Conservation (phyloP, 257 asterid genomes). For the Solanum ossicruentum region DNA sequence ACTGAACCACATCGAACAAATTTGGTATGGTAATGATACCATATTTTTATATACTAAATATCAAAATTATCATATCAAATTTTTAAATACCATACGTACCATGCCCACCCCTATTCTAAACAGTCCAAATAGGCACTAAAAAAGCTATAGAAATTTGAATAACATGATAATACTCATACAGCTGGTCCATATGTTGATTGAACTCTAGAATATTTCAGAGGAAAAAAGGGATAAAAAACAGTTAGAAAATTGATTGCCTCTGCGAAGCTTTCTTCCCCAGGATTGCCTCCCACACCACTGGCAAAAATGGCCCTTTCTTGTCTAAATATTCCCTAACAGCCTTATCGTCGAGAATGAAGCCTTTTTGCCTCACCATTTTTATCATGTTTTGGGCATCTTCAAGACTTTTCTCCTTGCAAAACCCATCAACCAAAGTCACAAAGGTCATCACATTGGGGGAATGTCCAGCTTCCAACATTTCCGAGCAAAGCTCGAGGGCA, state of each 20-base stretch:
- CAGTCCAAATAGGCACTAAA: not conserved
- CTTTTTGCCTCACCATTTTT: conserved; percentile 38
- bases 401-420: conserved; percentile 51
- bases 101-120: no score
- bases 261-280: conserved; percentile 53
- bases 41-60: no score
- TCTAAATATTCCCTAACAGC: conserved; percentile 48
- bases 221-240: not conserved
- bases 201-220: not conserved
- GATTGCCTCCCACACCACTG: conserved; percentile 84
- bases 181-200: not conserved
- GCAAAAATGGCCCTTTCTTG: conserved; percentile 72
- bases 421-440: conserved; percentile 48
- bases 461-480: conserved; percentile 68
- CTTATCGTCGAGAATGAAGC: conserved; percentile 55
- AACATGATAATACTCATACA: not conserved
- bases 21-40: no score
- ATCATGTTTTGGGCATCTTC: conserved; percentile 57
- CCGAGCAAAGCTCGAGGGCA: conserved; percentile 36
- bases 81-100: no score
- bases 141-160: not conserved
- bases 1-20: no score
- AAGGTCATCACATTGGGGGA: conserved; percentile 55
- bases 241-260: conserved; percentile 27
- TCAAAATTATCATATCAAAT: no score